Conservation (phyloP, 2,329 filamentous ascomycete species). For the Metarhizium robertsii region DNA sequence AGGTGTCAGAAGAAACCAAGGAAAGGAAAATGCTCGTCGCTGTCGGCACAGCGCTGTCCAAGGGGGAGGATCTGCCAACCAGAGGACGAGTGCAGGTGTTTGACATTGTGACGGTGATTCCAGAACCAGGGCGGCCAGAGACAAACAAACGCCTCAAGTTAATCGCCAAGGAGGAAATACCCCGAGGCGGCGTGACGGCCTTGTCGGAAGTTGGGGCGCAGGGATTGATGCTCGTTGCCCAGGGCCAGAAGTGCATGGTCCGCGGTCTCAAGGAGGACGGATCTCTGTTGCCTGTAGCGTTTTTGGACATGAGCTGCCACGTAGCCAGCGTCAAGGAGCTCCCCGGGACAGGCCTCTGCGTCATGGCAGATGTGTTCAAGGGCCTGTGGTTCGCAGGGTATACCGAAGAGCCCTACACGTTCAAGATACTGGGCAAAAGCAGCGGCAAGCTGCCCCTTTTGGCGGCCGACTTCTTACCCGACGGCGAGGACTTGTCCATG, state of each 20-base stretch:
- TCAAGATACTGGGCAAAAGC: conserved; percentile 87
- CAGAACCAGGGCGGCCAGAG: conserved; percentile 75
- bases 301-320: conserved; percentile 96
- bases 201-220: conserved; percentile 78
- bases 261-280: conserved; percentile 92
- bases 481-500: conserved; percentile 73
- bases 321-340: conserved; percentile 80
- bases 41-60: conserved; percentile 76
- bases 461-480: conserved; percentile 78
- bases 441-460: conserved; percentile 68
- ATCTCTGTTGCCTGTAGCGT: conserved; percentile 83
- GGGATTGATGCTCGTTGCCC: conserved; percentile 79
- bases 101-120: conserved; percentile 85
- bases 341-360: conserved; percentile 71
- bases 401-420: conserved; percentile 91
- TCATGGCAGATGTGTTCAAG: conserved; percentile 85
- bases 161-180: conserved; percentile 79
- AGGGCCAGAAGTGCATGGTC: conserved; percentile 97
- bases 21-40: conserved; percentile 74
- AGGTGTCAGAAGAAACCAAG: conserved; percentile 84
- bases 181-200: conserved; percentile 83
- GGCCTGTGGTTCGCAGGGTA: conserved; percentile 96
- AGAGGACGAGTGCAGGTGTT: conserved; percentile 83
- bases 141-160: conserved; percentile 80
- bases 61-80: conserved; percentile 82